Evolutionary conservation across 257 asterid species (phyloP).

Genomic region (Petunia secreta): DNA sequence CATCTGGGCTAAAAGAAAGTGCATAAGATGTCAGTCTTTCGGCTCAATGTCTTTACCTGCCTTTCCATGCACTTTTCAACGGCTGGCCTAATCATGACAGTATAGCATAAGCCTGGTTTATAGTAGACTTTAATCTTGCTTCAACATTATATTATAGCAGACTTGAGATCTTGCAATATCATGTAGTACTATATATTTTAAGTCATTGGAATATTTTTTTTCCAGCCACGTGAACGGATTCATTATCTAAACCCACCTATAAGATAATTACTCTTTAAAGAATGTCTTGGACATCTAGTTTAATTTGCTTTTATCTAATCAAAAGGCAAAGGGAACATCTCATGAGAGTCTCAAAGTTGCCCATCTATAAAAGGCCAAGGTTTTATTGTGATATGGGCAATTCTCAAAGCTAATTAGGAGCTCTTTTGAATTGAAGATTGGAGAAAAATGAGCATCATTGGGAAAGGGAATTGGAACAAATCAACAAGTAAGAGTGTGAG

Average conservation of each 20-base stretch:
- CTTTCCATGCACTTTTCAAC: too few relatives aligned
- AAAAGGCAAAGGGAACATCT: conserved; percentile 1
- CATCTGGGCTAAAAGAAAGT: too few relatives aligned
- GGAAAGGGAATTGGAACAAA: conserved; percentile 44
- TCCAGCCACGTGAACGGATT: neutral
- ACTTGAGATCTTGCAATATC: too few relatives aligned
- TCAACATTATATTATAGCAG: too few relatives aligned
- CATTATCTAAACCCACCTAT: neutral
- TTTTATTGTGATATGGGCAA: neutral
- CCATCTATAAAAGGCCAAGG: neutral
- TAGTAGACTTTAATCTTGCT: too few relatives aligned
- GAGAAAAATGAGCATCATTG: neutral
- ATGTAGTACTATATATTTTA: too few relatives aligned
- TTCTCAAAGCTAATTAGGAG: neutral
- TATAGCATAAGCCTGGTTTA: too few relatives aligned
- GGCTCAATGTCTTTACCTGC: too few relatives aligned
- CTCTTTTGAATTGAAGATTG: neutral
- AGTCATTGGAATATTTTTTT: too few relatives aligned
- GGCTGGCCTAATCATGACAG: too few relatives aligned
- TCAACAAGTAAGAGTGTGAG: conserved; percentile 56
- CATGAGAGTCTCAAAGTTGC: neutral
- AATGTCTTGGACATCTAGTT: neutral
- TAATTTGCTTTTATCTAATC: conserved; percentile 10
- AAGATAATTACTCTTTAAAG: neutral
- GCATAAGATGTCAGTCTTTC: too few relatives aligned